A percentile compares a stretch with the other conserved stretches of the same genome.
These are phyloP conservation scores for Calocera cornea DNA, from an alignment of 768 basidiomycete genomes.

Conservation along the genomic window DNA sequence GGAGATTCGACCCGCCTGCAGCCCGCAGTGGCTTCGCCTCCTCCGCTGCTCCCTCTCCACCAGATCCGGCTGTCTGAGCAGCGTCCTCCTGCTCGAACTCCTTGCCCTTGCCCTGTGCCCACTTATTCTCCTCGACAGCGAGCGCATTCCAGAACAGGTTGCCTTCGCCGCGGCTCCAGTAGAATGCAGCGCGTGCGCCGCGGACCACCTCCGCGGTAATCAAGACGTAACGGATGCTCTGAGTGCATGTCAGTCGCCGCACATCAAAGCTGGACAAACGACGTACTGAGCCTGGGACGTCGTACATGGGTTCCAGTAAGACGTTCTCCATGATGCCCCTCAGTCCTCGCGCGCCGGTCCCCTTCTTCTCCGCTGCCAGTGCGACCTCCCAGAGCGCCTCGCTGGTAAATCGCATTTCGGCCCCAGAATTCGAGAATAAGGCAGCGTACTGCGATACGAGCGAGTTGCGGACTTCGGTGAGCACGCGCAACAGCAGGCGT, in stretches of 20 bases:
- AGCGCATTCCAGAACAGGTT: conserved; percentile 64
- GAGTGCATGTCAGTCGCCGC: not conserved
- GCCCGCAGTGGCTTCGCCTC: not conserved
- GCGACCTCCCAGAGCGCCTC: conserved; percentile 73
- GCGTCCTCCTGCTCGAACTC: not conserved
- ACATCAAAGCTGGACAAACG: not conserved
- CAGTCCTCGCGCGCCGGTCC: conserved; percentile 82
- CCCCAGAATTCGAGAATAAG: conserved; percentile 68
- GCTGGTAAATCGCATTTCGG: conserved; percentile 76
- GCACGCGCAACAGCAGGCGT: conserved; percentile 71
- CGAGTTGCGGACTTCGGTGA: conserved; percentile 85
- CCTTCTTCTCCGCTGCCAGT: conserved; percentile 57
- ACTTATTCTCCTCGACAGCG: conserved; percentile 45
- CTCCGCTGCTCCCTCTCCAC: not conserved
- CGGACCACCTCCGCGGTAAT: conserved; percentile 59
- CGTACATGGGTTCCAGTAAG: conserved; percentile 83
- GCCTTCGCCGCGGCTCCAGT: conserved; percentile 59
- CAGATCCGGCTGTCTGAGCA: not conserved
- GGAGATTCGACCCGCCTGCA: not conserved
- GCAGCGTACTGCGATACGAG: conserved; percentile 80
- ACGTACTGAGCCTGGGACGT: conserved; percentile 56
- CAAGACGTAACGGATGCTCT: conserved; percentile 74
- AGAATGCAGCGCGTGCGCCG: conserved; percentile 48
- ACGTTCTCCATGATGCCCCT: conserved; percentile 80
- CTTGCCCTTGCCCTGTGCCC: not conserved